Base-by-base conservation (phyloP, 1,284 basidiomycete genomes). In the Malassezia sympodialis region DNA sequence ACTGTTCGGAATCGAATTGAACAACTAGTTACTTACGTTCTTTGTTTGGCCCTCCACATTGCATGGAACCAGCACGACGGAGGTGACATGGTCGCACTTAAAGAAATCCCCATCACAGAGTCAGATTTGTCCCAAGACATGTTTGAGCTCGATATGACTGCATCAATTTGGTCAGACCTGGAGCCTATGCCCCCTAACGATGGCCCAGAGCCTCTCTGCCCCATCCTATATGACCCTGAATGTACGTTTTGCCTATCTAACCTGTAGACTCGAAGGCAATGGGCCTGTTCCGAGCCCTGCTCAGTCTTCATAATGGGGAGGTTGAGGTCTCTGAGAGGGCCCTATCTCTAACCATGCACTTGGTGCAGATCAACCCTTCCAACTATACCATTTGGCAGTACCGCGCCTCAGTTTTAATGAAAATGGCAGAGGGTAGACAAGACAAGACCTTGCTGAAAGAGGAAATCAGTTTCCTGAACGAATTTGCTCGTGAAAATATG, bases 301-400 rank as follows among this genome's bases (percentile, higher is more conserved):
- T 8, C 8, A 54, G 59, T n/a, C 26, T 44, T n/a, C 45, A 45
- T 15, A 41, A 53, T 40, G 41, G 49, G 27, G 1, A 35, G 0
- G 39, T 60, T 12, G 72, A 73, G 34, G 52, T 60, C 1, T 61
- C 58, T 3, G 45, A 60, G 0, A 59, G 72, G 12, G 67, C 62
- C 0, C 59, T 73, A 0, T 62, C 59, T 0, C 60, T 73, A 7
- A 73, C 72, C 0, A 46, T 62, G 32, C 62, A 67, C 49, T 53
- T 73, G 6, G 60, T 66, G 42, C 12, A 53, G 19, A 51, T 72
- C 42, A 71, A 72, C 39, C 65, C 70, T 1, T 59, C 60, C 15
- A 65, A 66, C 35, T 73, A 71, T 31, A 59, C 57, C 30, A 49
- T 72, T 1, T 73, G 72, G 72, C 62, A 67, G 30, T 73, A 63